Evolutionary conservation across 108 stramenopile species (phyloP).

Genomic region (Seminavis robusta): DNA sequence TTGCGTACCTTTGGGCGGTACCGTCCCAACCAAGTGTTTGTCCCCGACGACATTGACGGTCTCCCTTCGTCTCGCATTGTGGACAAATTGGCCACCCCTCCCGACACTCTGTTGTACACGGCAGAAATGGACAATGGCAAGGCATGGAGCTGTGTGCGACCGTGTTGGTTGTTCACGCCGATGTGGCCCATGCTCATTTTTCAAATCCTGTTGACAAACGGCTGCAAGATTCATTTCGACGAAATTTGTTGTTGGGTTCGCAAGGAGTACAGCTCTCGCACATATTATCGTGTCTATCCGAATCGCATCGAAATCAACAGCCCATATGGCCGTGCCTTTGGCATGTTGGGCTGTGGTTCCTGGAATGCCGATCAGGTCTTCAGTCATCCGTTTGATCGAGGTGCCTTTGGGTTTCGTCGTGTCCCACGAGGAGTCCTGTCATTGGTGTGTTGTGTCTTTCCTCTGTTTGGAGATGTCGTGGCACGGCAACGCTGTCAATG

Average conservation of each 20-base stretch:
- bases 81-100: conserved; percentile 25
- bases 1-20: no score
- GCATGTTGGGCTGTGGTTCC: conserved; percentile 37
- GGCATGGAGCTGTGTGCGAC: conserved; percentile 37
- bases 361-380: conserved; percentile 39
- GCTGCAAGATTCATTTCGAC: no score
- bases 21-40: no score
- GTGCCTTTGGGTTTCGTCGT: conserved; percentile 47
- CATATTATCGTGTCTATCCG: conserved; percentile 40
- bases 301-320: conserved; percentile 45
- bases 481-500: conserved; percentile 53
- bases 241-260: conserved; percentile 38
- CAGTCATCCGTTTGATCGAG: conserved; percentile 39
- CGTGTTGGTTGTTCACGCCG: no score
- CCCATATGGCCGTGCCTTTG: conserved; percentile 28
- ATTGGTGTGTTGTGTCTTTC: conserved; percentile 31
- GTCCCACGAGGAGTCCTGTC: conserved; percentile 20
- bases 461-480: conserved; percentile 41
- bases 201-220: not conserved
- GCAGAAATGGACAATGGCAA: conserved; percentile 50
- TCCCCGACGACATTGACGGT: conserved; percentile 46
- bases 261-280: conserved; percentile 46
- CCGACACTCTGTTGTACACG: conserved; percentile 39
- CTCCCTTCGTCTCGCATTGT: conserved; percentile 40
- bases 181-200: conserved; percentile 4